Evolutionary conservation across 208 protist species (phyloP).

Genomic region (Acanthamoeba divionensis): DNA sequence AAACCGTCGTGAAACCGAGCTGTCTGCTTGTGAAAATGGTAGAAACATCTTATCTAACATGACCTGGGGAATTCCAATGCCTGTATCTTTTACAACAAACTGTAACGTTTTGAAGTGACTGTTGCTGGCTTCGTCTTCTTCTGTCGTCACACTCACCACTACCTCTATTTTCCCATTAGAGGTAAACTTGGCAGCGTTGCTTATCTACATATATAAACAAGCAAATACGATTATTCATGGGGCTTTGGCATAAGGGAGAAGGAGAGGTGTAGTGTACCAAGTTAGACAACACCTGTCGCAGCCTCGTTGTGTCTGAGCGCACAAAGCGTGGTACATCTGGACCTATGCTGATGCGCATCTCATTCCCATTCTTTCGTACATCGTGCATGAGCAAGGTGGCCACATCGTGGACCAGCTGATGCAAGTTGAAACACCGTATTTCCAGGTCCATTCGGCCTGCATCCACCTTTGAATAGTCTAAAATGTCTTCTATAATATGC

Average conservation of each 20-base stretch:
- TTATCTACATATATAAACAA: no score
- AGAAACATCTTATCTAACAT: slow-evolving; percentile 36
- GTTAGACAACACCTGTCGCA: neutral
- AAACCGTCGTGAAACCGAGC: neutral
- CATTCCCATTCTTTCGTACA: neutral
- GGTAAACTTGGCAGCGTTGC: neutral
- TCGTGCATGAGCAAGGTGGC: neutral
- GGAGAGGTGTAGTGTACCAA: no score
- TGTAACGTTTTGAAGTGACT: no score
- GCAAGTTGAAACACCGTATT: neutral
- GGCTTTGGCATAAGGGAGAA: no score
- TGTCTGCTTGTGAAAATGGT: slow-evolving; percentile 60
- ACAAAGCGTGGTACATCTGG: neutral
- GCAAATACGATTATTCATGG: no score
- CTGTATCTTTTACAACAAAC: neutral
- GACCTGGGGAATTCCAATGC: neutral
- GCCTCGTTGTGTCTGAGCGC: neutral
- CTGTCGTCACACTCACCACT: no score
- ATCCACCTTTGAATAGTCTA: neutral
- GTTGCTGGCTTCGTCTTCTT: no score
- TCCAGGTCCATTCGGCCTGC: neutral
- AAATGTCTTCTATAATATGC: neutral
- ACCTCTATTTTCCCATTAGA: no score
- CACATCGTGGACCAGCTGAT: neutral
- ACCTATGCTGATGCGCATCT: neutral